Percentiles rank a stretch among this genome's conserved stretches.
These are phyloP conservation scores for Solanum piurae DNA, from an alignment of 257 asterid genomes.

Conservation along the genomic window DNA sequence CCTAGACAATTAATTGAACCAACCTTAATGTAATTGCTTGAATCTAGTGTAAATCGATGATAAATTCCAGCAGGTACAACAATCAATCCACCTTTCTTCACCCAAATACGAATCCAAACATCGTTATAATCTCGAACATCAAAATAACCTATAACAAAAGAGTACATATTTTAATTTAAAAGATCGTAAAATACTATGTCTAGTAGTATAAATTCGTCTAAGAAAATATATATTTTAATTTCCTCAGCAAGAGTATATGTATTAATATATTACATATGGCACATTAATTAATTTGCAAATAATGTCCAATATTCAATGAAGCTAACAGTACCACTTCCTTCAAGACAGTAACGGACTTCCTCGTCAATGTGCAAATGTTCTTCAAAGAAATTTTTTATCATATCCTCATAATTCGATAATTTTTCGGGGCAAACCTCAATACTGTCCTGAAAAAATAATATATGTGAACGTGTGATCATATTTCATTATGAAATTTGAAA, in stretches of 20 bases:
- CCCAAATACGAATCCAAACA: constrained; percentile 83
- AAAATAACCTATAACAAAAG: constrained; percentile 55
- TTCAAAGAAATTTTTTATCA: constrained; percentile 64
- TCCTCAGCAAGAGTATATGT: not conserved
- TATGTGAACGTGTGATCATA: not conserved
- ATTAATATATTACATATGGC: no score
- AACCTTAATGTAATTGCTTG: constrained; percentile 66
- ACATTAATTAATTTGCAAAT: not conserved
- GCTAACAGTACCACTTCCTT: constrained; percentile 63
- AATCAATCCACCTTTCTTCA: constrained; percentile 82
- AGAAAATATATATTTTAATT: not conserved
- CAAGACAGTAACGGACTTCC: constrained; percentile 87
- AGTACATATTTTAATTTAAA: not conserved
- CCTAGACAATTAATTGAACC: not conserved
- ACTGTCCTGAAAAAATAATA: constrained; percentile 38
- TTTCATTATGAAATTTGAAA: no score
- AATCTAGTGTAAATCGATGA: constrained; percentile 82
- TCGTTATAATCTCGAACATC: constrained; percentile 66
- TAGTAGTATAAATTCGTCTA: not conserved
- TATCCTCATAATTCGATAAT: constrained; percentile 72
- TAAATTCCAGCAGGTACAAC: constrained; percentile 89
- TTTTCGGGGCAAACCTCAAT: constrained; percentile 78
- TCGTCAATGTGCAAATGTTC: constrained; percentile 92
- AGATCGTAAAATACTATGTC: accelerated
- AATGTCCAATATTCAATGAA: not conserved